phyloP scores from a whole-genome alignment of 192 early-diverging fungal genomes.

The Blastocladiella britannica region DNA sequence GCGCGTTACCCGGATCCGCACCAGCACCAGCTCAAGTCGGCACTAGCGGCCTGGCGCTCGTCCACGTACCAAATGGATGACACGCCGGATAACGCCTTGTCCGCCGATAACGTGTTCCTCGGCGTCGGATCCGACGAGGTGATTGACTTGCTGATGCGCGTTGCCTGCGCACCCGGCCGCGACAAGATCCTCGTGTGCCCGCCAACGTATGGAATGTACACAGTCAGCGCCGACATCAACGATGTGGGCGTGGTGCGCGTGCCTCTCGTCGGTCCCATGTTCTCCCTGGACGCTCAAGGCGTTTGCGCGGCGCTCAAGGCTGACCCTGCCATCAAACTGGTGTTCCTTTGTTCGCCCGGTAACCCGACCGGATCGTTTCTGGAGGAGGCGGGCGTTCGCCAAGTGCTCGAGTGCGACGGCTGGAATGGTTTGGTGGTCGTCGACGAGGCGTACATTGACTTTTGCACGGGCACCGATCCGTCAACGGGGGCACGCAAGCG shows the following conservation, averaged over 20 bases:
- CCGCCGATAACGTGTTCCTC: constrained; percentile 54
- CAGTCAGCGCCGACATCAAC: constrained; percentile 77
- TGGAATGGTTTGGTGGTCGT: constrained; percentile 81
- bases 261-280: constrained; percentile 52
- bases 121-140: constrained; percentile 96
- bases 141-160: constrained; percentile 73
- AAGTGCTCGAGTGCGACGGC: constrained; percentile 36
- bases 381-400: constrained; percentile 37
- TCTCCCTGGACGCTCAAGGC: constrained; percentile 40
- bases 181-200: constrained; percentile 88
- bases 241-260: constrained; percentile 80
- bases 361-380: constrained; percentile 90
- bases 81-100: too few relatives aligned
- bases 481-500: constrained; percentile 27
- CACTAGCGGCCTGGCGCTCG: constrained; percentile 44
- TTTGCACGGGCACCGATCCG: constrained; percentile 49
- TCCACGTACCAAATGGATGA: too few relatives aligned
- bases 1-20: constrained; percentile 94
- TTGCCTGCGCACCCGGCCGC: constrained; percentile 69
- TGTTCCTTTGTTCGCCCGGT: constrained; percentile 94
- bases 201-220: constrained; percentile 99
- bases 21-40: constrained; percentile 62
- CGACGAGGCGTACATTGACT: constrained; percentile 98
- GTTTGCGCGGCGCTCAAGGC: constrained; percentile 29
- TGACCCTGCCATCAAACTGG: constrained; percentile 67